Evolutionary conservation across 1,284 basidiomycete species (phyloP).

Genomic region (Pseudozyma thailandica): DNA sequence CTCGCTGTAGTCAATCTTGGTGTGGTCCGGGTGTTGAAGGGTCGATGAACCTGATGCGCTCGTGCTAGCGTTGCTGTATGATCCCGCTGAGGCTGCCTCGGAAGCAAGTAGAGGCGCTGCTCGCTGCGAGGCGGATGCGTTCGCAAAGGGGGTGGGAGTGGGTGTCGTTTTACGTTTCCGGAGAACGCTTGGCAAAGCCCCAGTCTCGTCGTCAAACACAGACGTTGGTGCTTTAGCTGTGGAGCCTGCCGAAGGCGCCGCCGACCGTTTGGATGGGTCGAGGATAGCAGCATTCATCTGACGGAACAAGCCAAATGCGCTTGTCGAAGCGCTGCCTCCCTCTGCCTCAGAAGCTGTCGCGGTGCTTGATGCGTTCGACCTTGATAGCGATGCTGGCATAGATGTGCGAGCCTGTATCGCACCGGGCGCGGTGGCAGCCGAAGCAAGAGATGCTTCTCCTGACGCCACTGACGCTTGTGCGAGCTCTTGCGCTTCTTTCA

Average conservation of each 20-base stretch:
- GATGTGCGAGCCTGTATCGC: conserved; percentile 3
- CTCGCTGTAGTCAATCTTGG: conserved; percentile 43
- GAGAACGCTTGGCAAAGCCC: conserved; percentile 23
- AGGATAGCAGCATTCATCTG: conserved; percentile 38
- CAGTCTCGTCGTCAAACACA: conserved; percentile 42
- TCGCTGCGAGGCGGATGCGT: not conserved
- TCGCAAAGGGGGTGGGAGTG: not conserved
- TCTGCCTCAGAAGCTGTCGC: not conserved
- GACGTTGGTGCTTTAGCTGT: conserved; percentile 27
- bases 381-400: not conserved
- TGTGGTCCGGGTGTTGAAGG: conserved; percentile 6
- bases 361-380: not conserved
- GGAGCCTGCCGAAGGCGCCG: not conserved
- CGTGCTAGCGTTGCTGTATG: not conserved
- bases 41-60: conserved; percentile 7
- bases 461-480: conserved; percentile 11
- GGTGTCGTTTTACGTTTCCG: conserved; percentile 11
- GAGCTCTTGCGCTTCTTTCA: conserved; percentile 41
- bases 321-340: not conserved
- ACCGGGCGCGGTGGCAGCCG: not conserved
- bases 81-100: not conserved
- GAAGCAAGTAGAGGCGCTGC: conserved; percentile 1
- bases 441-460: not conserved
- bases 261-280: conserved; percentile 12
- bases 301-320: conserved; percentile 21